These are phyloP conservation scores for Lachancea cidri DNA, from an alignment of 805 yeast genomes.

Conservation along the genomic window DNA sequence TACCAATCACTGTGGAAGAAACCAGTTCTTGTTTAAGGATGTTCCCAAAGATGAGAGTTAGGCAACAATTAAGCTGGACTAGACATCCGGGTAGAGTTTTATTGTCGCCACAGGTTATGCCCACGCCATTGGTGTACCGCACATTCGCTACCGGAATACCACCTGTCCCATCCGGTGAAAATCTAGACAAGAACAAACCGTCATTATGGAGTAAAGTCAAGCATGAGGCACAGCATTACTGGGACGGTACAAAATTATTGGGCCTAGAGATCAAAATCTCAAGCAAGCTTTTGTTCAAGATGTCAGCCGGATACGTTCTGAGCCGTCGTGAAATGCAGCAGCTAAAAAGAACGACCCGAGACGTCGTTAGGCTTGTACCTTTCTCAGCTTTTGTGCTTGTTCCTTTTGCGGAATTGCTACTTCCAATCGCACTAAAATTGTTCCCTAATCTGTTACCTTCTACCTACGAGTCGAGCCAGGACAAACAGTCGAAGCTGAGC, in stretches of 20 bases:
- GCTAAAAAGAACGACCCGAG: constrained; percentile 79
- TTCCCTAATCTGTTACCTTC: constrained; percentile 94
- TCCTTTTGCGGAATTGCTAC: constrained; percentile 89
- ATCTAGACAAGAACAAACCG: constrained; percentile 33
- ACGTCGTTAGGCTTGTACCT: constrained; percentile 83
- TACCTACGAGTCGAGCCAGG: constrained; percentile 69
- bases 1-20: background rate
- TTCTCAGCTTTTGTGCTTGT: constrained; percentile 84
- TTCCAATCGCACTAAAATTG: constrained; percentile 85
- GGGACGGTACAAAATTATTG: constrained; percentile 92
- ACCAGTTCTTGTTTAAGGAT: background rate
- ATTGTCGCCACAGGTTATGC: background rate
- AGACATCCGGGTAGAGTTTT: background rate
- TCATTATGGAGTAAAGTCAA: constrained; percentile 80
- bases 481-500: constrained; percentile 52
- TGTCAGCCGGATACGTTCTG: constrained; percentile 85
- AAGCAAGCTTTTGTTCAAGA: constrained; percentile 69
- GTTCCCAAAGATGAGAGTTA: background rate
- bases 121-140: background rate
- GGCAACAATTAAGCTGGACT: background rate
- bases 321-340: constrained; percentile 88
- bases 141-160: background rate
- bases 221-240: constrained; percentile 85
- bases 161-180: constrained; percentile 2
- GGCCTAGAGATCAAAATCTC: constrained; percentile 88